phyloP scores from a whole-genome alignment of 371 early-diverging fungal genomes.

The Hamiltosporidium tvaerminnensis region DNA sequence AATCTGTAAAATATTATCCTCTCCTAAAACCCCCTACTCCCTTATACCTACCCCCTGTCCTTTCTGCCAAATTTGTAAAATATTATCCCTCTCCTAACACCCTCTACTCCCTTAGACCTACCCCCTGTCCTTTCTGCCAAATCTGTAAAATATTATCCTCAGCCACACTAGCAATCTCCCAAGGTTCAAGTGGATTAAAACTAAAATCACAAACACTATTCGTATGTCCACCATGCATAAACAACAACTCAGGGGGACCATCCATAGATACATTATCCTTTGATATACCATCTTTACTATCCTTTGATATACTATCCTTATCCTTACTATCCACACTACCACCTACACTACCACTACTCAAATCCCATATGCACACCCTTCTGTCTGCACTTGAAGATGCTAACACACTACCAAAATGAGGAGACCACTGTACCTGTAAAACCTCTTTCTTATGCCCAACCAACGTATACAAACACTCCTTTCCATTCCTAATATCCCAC shows the following conservation, averaged over 20 bases:
- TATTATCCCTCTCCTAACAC: no score
- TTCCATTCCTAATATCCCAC: constrained; percentile 83
- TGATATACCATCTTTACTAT: constrained; percentile 62
- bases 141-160: constrained; percentile 88
- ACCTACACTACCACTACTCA: constrained; percentile 73
- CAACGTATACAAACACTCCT: constrained; percentile 63
- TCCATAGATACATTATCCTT: constrained; percentile 82
- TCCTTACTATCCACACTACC: no score
- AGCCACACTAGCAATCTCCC: constrained; percentile 75
- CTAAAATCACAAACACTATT: constrained; percentile 76
- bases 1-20: no score
- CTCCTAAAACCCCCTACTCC: no score
- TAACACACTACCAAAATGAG: constrained; percentile 68
- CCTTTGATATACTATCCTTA: constrained; percentile 76
- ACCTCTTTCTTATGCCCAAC: constrained; percentile 75
- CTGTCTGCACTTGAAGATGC: constrained; percentile 77
- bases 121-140: no score
- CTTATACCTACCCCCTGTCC: no score
- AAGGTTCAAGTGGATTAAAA: constrained; percentile 83
- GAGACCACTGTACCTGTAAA: constrained; percentile 78
- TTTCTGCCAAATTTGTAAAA: no score
- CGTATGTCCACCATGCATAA: constrained; percentile 94
- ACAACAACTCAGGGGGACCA: constrained; percentile 88
- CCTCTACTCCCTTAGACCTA: no score
- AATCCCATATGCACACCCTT: constrained; percentile 81